Evolutionary conservation across 2,329 filamentous ascomycete species (phyloP), one percentile per base, ranked within the genome.

Genomic region (Claviceps paspali): DNA sequence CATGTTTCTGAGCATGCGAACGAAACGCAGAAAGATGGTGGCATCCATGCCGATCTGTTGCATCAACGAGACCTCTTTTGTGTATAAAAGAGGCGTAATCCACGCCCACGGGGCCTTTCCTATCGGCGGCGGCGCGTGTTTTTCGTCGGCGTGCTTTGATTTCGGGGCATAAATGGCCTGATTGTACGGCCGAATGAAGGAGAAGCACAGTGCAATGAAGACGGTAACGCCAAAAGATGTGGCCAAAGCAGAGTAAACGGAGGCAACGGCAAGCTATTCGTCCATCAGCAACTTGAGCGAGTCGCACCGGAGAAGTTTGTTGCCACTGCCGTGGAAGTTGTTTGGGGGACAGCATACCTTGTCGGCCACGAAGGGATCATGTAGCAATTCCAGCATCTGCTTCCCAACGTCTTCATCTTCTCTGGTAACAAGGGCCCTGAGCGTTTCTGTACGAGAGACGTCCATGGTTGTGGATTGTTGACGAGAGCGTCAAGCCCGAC

Each of bases 81-180:
- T 88, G 42, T 68, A 73, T 59, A 86, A 68, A 23, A 98, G 63
- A 0, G 88, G 87, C 15, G 66, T 65, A 23, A 93, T 57, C 91
- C 91, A 98, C 33, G 85, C 79, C 54, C 93, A 86, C 8, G 88
- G 64, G n/a, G 83, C 81, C 52, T 81, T 92, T 39, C 82, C 83
- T 49, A 96, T 70, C 1, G 82, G 76, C 10, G 91, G 91, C 14
- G 88, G 91, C 8, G 82, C 75, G 62, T 94, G 86, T 58, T 81
- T 85, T 47, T 85, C 77, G 56, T 96, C 88, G 54, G 85, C 82
- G 65, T 95, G 80, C 56, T 93, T 93, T 34, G 92, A 68, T 55
- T 92, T 88, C 29, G 91, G 91, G 3, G 91, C 87, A 61, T 98
- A 98, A 33, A 98, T 84, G 48, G 88, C 73, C 39, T 79, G 81